Conservation (phyloP, 2,329 filamentous ascomycete genomes). For the Aspergillus thermomutatus region DNA sequence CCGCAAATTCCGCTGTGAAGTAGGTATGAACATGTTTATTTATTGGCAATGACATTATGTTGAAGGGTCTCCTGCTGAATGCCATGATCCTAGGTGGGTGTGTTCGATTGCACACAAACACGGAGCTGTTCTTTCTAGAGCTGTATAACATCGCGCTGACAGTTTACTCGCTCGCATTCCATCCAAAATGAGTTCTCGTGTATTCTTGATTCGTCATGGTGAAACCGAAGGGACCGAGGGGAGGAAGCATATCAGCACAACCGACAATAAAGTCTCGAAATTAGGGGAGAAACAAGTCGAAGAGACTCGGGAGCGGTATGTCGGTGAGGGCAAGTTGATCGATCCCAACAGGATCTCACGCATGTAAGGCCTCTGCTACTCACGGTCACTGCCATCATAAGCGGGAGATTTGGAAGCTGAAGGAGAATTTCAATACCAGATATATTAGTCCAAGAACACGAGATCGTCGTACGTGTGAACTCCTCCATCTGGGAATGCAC, state of each 20-base stretch:
- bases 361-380: conserved; percentile 21
- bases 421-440: not conserved
- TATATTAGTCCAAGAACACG: conserved; percentile 47
- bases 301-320: conserved; percentile 44
- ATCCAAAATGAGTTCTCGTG: conserved; percentile 6
- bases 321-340: conserved; percentile 51
- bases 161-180: not conserved
- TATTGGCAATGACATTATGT: not conserved
- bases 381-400: not conserved
- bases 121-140: not conserved
- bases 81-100: not conserved
- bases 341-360: conserved; percentile 48
- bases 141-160: not conserved
- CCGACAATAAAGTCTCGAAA: conserved; percentile 43
- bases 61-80: too few relatives aligned
- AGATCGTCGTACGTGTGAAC: conserved; percentile 44
- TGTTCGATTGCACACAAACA: not conserved
- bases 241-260: conserved; percentile 47
- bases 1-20: not conserved
- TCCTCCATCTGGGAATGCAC: conserved; percentile 43
- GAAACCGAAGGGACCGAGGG: conserved; percentile 49
- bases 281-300: conserved; percentile 45
- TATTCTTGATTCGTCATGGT: conserved; percentile 40
- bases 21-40: not conserved
- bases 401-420: not conserved